phyloP scores from a whole-genome alignment of 495 filamentous ascomycete species.

The Peziza echinospora region DNA sequence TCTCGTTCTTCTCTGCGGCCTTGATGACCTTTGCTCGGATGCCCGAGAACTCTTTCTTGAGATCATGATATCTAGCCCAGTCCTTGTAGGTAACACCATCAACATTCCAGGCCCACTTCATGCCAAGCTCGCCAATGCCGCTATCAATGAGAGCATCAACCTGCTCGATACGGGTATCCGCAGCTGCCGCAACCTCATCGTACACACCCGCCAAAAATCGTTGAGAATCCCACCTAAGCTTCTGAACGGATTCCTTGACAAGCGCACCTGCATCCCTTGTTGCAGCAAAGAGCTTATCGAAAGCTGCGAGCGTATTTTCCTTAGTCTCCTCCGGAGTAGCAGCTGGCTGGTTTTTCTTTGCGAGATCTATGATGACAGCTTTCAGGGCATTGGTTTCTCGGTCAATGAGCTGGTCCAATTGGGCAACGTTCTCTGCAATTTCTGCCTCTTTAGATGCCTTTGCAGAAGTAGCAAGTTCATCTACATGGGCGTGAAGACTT shows the following conservation, averaged over 20 bases:
- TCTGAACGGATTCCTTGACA: slow-evolving; percentile 64
- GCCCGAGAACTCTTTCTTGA: slow-evolving; percentile 63
- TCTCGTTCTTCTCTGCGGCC: slow-evolving; percentile 48
- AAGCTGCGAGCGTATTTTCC: slow-evolving; percentile 22
- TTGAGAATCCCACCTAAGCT: slow-evolving; percentile 56
- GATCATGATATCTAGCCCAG: slow-evolving; percentile 73
- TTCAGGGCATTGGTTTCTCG: slow-evolving; percentile 45
- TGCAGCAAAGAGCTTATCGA: slow-evolving; percentile 39
- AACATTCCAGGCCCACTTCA: slow-evolving; percentile 84
- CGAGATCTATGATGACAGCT: slow-evolving; percentile 1
- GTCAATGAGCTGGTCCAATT: slow-evolving; percentile 43
- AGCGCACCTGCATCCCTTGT: slow-evolving; percentile 50
- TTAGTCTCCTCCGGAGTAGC: slow-evolving; percentile 22
- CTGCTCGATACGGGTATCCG: slow-evolving; percentile 61
- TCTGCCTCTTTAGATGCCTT: slow-evolving; percentile 32
- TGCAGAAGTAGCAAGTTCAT: slow-evolving; percentile 44
- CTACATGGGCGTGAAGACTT: slow-evolving; percentile 43
- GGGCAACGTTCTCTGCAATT: slow-evolving; percentile 13
- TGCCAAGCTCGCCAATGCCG: slow-evolving; percentile 82
- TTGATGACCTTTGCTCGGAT: slow-evolving; percentile 64
- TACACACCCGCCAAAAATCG: slow-evolving; percentile 49
- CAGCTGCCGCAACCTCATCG: slow-evolving; percentile 45
- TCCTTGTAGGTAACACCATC: slow-evolving; percentile 89
- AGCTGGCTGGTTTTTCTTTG: not conserved
- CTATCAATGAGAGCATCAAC: slow-evolving; percentile 70